Evolutionary conservation across 306 rosid genomes (phyloP).

Genomic region (Fagus crenata): DNA sequence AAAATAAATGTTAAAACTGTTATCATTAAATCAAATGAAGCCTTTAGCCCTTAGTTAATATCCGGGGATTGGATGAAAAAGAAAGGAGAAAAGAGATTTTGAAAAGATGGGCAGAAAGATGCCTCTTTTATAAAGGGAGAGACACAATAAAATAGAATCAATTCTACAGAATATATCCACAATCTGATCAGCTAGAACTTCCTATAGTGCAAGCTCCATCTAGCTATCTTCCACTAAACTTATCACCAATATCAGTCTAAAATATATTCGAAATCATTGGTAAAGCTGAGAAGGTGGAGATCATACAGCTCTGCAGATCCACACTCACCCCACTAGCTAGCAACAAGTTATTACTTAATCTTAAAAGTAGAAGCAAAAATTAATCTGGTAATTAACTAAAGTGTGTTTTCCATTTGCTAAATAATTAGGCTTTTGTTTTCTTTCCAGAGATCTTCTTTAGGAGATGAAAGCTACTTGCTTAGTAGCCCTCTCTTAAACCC

Average conservation of each 20-base stretch:
- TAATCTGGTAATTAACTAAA: neutral
- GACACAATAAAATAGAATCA: constrained; percentile 59
- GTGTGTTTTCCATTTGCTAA: neutral
- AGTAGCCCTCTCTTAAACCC: neutral
- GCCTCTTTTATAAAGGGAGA: constrained; percentile 50
- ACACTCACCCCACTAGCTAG: neutral
- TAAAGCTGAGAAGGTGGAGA: constrained; percentile 43
- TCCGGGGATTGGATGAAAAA: neutral
- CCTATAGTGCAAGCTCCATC: constrained; percentile 11
- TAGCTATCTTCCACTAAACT: constrained; percentile 39
- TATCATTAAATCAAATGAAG: neutral
- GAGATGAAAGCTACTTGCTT: neutral
- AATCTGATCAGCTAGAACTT: constrained; percentile 29
- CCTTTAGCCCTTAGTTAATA: neutral
- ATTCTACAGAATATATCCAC: constrained; percentile 42
- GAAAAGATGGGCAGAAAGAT: constrained; percentile 44
- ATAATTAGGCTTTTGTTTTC: neutral
- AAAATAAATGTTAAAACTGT: too few species aligned
- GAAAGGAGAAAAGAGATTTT: neutral
- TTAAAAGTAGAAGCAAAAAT: neutral
- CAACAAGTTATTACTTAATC: neutral
- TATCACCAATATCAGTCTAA: constrained; percentile 10
- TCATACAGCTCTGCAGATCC: constrained; percentile 35
- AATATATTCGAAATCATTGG: constrained; percentile 5
- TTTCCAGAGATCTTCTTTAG: neutral